Conservation (phyloP, 2,329 filamentous ascomycete genomes). For the Epichloe glyceriae region DNA sequence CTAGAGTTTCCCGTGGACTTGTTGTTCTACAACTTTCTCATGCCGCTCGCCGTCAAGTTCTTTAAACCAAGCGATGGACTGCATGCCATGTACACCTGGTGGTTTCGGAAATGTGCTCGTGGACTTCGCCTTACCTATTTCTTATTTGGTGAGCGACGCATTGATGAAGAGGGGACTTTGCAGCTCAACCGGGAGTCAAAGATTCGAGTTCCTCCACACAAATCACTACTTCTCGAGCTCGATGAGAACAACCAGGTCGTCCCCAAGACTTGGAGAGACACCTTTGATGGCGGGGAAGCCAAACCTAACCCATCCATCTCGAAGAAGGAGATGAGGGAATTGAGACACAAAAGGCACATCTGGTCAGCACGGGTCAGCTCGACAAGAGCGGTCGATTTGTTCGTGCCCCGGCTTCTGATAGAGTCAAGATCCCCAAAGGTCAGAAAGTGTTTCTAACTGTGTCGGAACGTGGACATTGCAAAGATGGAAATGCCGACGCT, state of each 20-base stretch:
- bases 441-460: constrained; percentile 64
- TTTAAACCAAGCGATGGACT: constrained; percentile 77
- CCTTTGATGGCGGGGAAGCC: constrained; percentile 35
- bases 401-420: constrained; percentile 85
- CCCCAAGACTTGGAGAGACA: constrained; percentile 44
- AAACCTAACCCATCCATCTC: constrained; percentile 27
- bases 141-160: constrained; percentile 70
- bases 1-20: constrained; percentile 91
- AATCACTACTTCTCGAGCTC: constrained; percentile 33
- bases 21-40: constrained; percentile 92
- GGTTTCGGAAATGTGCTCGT: constrained; percentile 80
- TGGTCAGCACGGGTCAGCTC: constrained; percentile 41
- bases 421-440: constrained; percentile 85
- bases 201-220: constrained; percentile 23
- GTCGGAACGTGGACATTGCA: constrained; percentile 51
- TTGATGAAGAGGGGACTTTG: constrained; percentile 69
- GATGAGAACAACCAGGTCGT: constrained; percentile 28
- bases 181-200: constrained; percentile 28
- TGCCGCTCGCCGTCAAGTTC: constrained; percentile 73
- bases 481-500: constrained; percentile 38
- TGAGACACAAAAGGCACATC: constrained; percentile 28
- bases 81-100: constrained; percentile 84
- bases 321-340: constrained; percentile 20
- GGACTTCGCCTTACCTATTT: constrained; percentile 77
- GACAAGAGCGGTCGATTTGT: constrained; percentile 69